phyloP scores from a whole-genome alignment of 352 stramenopile species.

The Phytophthora vignae region DNA sequence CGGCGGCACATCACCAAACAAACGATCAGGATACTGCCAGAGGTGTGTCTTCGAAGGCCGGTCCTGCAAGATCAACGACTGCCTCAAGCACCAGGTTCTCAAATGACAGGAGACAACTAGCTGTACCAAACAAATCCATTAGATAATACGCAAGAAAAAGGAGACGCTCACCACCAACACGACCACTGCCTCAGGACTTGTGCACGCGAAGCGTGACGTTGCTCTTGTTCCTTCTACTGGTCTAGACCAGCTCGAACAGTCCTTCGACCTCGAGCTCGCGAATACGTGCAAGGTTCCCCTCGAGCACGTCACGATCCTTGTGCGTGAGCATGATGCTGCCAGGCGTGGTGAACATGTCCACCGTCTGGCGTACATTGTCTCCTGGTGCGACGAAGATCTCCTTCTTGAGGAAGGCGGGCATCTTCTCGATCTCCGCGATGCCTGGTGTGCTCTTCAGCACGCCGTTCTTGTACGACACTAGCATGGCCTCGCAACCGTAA shows the following conservation, averaged over 20 bases:
- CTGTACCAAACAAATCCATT: constrained; percentile 40
- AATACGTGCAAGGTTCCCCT: constrained; percentile 91
- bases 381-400: constrained; percentile 90
- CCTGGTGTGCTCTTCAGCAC: constrained; percentile 92
- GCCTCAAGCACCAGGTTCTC: constrained; percentile 67
- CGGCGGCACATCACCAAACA: constrained; percentile 37
- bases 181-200: constrained; percentile 5
- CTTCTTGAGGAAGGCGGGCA: constrained; percentile 93
- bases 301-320: constrained; percentile 85
- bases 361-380: constrained; percentile 89
- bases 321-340: constrained; percentile 96
- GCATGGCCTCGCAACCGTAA: constrained; percentile 93
- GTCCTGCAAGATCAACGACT: constrained; percentile 71
- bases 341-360: constrained; percentile 95
- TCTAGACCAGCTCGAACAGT: constrained; percentile 76
- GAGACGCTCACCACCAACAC: constrained; percentile 16
- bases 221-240: constrained; percentile 27
- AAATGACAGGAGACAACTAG: constrained; percentile 36
- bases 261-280: constrained; percentile 85
- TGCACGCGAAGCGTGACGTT: constrained; percentile 9
- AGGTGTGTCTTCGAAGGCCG: constrained; percentile 64
- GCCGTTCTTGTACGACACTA: constrained; percentile 93
- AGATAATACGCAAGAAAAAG: constrained; percentile 39
- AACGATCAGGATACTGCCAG: constrained; percentile 66
- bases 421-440: constrained; percentile 90